Conservation (phyloP, 768 basidiomycete species). For the Calocera cornea region DNA sequence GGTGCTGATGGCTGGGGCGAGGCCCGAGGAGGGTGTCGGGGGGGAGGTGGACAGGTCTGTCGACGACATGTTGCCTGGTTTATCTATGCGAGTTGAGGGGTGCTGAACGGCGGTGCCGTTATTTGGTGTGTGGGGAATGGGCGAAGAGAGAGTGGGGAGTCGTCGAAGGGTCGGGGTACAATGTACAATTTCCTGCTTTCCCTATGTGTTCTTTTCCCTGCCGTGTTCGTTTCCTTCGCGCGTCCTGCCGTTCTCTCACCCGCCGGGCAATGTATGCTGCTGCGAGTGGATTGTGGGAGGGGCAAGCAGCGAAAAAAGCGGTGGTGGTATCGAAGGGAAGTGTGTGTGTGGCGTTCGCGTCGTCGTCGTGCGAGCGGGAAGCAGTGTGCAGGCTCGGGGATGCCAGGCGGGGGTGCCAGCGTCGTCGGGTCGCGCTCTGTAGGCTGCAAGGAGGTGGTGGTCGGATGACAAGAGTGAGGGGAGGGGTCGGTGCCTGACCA, state of each 20-base stretch:
- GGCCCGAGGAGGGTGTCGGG: not conserved
- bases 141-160: not conserved
- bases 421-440: not conserved
- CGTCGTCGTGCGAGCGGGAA: not conserved
- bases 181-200: not conserved
- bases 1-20: not conserved
- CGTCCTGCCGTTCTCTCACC: not conserved
- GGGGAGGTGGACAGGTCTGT: not conserved
- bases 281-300: no score
- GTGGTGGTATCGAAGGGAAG: not conserved
- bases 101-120: not conserved
- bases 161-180: not conserved
- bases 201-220: not conserved
- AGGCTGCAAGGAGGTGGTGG: not conserved
- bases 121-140: not conserved
- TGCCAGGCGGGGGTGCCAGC: not conserved
- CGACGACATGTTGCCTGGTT: not conserved
- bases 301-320: no score
- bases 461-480: not conserved
- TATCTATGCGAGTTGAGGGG: not conserved
- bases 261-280: not conserved
- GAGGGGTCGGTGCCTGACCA: not conserved
- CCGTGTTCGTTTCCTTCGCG: not conserved
- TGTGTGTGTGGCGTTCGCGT: not conserved
- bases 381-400: not conserved